Percentiles rank a stretch among this genome's conserved stretches.
Evolutionary conservation across 345 rosid species (phyloP).

Genomic region (Kernera saxatilis): DNA sequence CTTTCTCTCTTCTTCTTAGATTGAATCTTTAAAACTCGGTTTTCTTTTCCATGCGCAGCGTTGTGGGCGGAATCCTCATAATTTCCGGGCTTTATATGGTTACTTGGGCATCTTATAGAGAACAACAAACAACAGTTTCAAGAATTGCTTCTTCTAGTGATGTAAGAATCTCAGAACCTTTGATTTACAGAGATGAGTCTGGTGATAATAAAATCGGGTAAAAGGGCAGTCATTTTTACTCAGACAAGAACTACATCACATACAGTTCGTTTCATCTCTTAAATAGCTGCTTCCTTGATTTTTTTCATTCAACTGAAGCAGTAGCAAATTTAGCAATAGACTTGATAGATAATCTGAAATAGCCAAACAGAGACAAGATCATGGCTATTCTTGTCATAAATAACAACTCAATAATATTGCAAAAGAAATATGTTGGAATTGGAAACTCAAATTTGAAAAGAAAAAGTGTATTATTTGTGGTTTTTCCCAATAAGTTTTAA

Average conservation of each 20-base stretch:
- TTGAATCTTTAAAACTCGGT: neutral
- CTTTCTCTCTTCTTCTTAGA: neutral
- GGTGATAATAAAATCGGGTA: slow-evolving; percentile 20
- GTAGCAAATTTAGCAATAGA: neutral
- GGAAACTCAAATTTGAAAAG: neutral
- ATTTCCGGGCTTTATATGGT: slow-evolving; percentile 83
- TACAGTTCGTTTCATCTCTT: neutral
- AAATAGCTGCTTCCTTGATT: neutral
- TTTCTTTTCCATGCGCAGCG: slow-evolving; percentile 33
- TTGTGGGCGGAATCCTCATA: slow-evolving; percentile 75
- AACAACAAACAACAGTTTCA: slow-evolving; percentile 26
- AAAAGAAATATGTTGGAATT: neutral
- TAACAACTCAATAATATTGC: neutral
- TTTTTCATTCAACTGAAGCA: neutral
- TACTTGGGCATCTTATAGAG: slow-evolving; percentile 84
- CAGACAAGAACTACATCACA: neutral
- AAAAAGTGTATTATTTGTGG: neutral
- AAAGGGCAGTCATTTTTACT: slow-evolving; percentile 32
- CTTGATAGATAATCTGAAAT: neutral
- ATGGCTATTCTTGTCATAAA: neutral
- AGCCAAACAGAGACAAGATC: neutral
- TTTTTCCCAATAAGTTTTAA: no score
- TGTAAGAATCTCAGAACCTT: slow-evolving; percentile 43
- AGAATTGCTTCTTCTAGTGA: slow-evolving; percentile 27
- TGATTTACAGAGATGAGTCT: slow-evolving; percentile 42